Conservation (phyloP, 2,329 filamentous ascomycete genomes). For the Metarhizium sp. region DNA sequence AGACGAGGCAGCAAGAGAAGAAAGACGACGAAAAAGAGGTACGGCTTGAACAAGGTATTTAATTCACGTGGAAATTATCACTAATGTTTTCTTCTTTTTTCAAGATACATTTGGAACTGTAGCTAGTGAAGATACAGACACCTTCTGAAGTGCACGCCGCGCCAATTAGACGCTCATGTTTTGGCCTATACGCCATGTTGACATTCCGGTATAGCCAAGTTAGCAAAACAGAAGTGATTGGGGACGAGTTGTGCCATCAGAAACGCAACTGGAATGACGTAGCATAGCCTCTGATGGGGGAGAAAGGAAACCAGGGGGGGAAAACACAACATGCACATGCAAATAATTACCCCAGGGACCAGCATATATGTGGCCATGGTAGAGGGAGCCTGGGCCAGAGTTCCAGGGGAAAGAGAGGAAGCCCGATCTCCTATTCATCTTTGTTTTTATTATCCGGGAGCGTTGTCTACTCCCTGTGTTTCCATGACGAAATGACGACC, state of each 20-base stretch:
- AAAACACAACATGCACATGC: not conserved
- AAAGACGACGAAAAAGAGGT: constrained; percentile 50
- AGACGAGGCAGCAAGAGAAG: constrained; percentile 35
- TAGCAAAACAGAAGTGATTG: not conserved
- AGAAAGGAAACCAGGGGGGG: not conserved
- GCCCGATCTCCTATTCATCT: constrained; percentile 2
- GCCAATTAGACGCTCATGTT: not conserved
- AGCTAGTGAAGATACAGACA: constrained; percentile 25
- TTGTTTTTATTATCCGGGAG: constrained; percentile 3
- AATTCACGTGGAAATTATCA: not conserved
- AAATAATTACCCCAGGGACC: too few species aligned
- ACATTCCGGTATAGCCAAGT: not conserved
- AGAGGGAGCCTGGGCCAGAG: not conserved
- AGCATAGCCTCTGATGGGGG: too few species aligned
- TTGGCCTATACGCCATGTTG: not conserved
- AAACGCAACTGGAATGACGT: too few species aligned
- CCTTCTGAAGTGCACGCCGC: constrained; percentile 18
- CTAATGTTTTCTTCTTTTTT: not conserved
- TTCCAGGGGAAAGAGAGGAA: not conserved
- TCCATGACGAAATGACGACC: constrained; percentile 11
- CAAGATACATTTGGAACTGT: constrained; percentile 20
- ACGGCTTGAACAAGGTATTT: constrained; percentile 12
- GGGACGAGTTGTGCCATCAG: too few species aligned
- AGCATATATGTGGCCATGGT: not conserved
- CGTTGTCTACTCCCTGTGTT: constrained; percentile 1